phyloP scores from a whole-genome alignment of 1,139 yeast genomes.

The Diutina siamensis region DNA sequence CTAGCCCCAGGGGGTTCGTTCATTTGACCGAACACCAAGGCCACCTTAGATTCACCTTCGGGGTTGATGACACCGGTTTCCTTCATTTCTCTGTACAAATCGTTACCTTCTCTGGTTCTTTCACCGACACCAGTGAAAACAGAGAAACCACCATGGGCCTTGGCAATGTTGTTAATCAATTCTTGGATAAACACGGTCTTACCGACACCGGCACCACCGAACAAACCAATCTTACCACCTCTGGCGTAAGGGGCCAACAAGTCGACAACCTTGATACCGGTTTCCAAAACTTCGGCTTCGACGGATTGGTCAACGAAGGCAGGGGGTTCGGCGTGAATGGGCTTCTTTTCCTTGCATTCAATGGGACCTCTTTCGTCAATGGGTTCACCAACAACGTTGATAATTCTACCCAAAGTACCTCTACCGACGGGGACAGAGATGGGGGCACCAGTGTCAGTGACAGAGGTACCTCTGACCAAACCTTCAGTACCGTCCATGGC shows the following conservation, averaged over 20 bases:
- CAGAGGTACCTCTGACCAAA: conserved; percentile 94
- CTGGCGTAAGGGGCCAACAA: conserved; percentile 99
- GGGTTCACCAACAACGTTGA: conserved; percentile 98
- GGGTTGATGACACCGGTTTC: conserved; percentile 99
- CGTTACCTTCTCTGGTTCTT: conserved; percentile 99
- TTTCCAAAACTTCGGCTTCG: conserved; percentile 94
- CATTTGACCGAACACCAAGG: conserved; percentile 99
- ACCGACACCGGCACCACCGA: conserved; percentile 99
- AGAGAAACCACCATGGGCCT: conserved; percentile 99
- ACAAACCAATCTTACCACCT: conserved; percentile 99
- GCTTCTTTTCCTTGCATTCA: conserved; percentile 83
- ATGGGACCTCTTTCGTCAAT: conserved; percentile 99
- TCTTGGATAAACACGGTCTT: conserved; percentile 99
- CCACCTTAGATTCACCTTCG: conserved; percentile 99
- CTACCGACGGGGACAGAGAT: conserved; percentile 98
- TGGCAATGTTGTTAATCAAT: conserved; percentile 98
- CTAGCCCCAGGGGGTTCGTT: conserved; percentile 99
- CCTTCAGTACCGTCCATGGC: conserved; percentile 99
- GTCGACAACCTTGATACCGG: conserved; percentile 99
- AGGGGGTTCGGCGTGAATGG: conserved; percentile 98
- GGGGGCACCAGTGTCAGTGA: conserved; percentile 94
- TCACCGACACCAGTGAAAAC: conserved; percentile 99
- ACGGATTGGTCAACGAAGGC: conserved; percentile 94
- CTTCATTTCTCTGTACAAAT: conserved; percentile 99
- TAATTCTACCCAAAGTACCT: conserved; percentile 97